Conservation (phyloP, 805 yeast genomes). For the Kregervanrija fluxuum region DNA sequence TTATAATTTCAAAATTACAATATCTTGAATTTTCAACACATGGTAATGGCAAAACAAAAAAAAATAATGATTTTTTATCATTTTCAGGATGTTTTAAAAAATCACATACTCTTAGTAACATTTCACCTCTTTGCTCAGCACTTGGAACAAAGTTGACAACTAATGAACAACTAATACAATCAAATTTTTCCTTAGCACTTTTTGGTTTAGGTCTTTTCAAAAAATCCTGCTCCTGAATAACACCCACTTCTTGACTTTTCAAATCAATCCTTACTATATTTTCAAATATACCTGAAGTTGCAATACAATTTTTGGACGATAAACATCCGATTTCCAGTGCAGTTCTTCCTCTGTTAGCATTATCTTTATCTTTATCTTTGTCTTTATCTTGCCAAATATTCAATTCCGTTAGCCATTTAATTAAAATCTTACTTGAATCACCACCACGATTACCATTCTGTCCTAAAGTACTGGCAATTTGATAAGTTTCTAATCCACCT, state of each 20-base stretch:
- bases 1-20: conserved; percentile 26
- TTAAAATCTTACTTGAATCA: conserved; percentile 76
- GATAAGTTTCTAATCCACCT: conserved; percentile 80
- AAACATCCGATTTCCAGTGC: conserved; percentile 85
- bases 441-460: conserved; percentile 78
- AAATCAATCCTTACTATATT: conserved; percentile 64
- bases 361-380: not conserved
- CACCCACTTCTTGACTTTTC: conserved; percentile 63
- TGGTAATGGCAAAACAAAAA: conserved; percentile 83
- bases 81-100: conserved; percentile 40
- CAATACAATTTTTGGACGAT: conserved; percentile 58
- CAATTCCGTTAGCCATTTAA: conserved; percentile 57
- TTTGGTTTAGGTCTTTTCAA: conserved; percentile 65
- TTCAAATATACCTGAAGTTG: conserved; percentile 48
- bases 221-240: conserved; percentile 71
- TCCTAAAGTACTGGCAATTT: conserved; percentile 79
- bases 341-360: conserved; percentile 1
- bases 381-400: conserved; percentile 1
- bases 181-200: conserved; percentile 39
- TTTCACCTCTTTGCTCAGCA: conserved; percentile 62
- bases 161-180: conserved; percentile 72
- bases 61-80: conserved; percentile 35
- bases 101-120: conserved; percentile 53
- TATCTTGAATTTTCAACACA: conserved; percentile 82
- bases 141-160: conserved; percentile 86